Evolutionary conservation across 805 yeast species (phyloP), one percentile per base, ranked within the genome.

Genomic region (Nakazawaea ernobii): DNA sequence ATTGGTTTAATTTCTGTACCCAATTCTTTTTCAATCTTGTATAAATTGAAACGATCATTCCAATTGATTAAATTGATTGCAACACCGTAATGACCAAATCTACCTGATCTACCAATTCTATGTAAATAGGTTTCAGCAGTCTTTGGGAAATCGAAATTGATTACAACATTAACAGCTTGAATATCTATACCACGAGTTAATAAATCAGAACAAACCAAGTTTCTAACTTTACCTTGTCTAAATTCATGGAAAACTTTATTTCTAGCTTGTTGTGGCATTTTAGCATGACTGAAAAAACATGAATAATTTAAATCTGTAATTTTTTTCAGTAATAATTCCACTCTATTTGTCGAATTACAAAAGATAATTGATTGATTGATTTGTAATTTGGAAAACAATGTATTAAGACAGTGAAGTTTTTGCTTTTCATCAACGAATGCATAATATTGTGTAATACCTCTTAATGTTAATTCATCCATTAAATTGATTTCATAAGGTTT

Each of bases 361-460:
- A 94, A 94, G 44, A 94, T 94, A 59, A 94, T 94, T 13, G 96
- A 87, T 68, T 94, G 99, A 68, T 94, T 94, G 67, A 94, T 89
- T 67, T 89, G 96, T 54, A 94, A 76, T 68, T 92, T 92, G 52
- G 96, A 85, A 67, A 94, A 94, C 55, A 94, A 74, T 0, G 98
- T 92, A 71, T 94, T 92, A 58, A 94, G 77, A 70, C 99, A 94
- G 65, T 94, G 97, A 54, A 94, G 77, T 68, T 94, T 94, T 72
- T 94, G 96, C 59, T 83, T 84, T 67, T 92, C 98, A 66, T 94
- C 99, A 38, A 94, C 97, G 63, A 90, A 94, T n/a, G 98, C 98
- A 63, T 94, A 94, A 68, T 84, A 94, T 70, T 94, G 98, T 2
- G 97, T 88, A 59, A 94, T 89, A 74, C 99, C 99, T 61, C 90